These are phyloP conservation scores for Aspergillus viridinutans DNA, from an alignment of 2,329 filamentous ascomycete species.

Conservation along the genomic window DNA sequence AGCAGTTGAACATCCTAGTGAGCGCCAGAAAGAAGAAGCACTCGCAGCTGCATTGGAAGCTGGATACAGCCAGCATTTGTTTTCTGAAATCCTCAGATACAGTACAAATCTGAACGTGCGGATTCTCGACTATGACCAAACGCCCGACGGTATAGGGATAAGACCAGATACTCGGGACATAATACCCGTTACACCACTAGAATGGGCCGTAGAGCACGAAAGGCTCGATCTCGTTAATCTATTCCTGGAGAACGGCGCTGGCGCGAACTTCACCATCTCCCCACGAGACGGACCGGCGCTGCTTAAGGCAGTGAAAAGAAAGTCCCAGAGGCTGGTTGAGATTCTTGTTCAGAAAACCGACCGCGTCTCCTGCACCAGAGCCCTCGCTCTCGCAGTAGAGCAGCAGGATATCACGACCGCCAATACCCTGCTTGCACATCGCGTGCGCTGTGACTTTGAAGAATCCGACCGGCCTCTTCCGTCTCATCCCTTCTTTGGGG, in stretches of 20 bases:
- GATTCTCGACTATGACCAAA: constrained; percentile 1
- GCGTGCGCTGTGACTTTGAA: constrained; percentile 10
- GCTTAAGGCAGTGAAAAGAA: constrained; percentile 1
- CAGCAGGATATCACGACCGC: background rate
- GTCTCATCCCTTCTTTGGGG: constrained; percentile 1
- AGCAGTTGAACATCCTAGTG: constrained; percentile 1
- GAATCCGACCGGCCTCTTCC: constrained; percentile 15
- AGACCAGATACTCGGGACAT: background rate
- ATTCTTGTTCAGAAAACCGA: constrained; percentile 1
- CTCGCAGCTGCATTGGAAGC: constrained; percentile 6
- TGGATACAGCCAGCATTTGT: constrained; percentile 3
- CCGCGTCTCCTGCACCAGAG: constrained; percentile 3
- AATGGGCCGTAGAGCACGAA: constrained; percentile 10
- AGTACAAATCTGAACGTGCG: constrained; percentile 1
- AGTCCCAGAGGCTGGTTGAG: background rate
- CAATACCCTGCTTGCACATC: background rate
- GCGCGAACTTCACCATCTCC: constrained; percentile 1
- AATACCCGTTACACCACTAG: constrained; percentile 8
- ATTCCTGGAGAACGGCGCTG: constrained; percentile 5
- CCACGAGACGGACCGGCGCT: background rate
- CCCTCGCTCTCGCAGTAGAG: constrained; percentile 1
- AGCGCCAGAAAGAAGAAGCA: constrained; percentile 3
- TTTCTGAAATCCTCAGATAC: constrained; percentile 7
- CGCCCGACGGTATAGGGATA: background rate
- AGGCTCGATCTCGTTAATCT: constrained; percentile 2